These are phyloP conservation scores for Thymus mandschuricus DNA, from an alignment of 257 asterid species.

Conservation along the genomic window DNA sequence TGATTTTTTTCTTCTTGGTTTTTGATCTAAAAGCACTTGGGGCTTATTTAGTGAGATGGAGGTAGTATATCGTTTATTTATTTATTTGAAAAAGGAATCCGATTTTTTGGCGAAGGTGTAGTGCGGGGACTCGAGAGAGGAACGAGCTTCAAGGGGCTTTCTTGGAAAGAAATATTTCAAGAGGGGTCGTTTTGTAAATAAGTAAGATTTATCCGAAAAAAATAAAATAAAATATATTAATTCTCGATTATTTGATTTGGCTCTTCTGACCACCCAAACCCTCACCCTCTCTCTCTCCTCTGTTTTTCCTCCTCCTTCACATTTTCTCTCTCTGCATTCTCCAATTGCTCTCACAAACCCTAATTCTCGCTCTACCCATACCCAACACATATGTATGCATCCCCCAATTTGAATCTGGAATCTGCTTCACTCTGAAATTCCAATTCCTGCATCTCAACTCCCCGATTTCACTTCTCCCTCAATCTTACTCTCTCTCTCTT, in stretches of 20 bases:
- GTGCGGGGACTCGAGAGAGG: neutral
- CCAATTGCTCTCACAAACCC: slow-evolving; percentile 55
- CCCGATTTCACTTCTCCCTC: slow-evolving; percentile 28
- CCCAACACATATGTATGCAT: slow-evolving; percentile 16
- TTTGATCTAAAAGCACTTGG: no score
- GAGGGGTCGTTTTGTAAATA: slow-evolving; percentile 34
- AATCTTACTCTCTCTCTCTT: slow-evolving; percentile 32
- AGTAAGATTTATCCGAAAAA: slow-evolving; percentile 17
- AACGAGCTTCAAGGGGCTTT: slow-evolving; percentile 31
- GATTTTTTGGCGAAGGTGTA: neutral
- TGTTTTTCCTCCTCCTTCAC: slow-evolving; percentile 35
- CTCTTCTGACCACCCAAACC: slow-evolving; percentile 77
- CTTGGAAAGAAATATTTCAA: neutral
- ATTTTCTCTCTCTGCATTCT: slow-evolving; percentile 36
- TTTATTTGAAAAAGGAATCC: no score
- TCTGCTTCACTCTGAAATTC: slow-evolving; percentile 33
- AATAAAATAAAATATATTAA: slow-evolving; percentile 5
- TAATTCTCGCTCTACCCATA: slow-evolving; percentile 37
- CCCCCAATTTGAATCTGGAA: slow-evolving; percentile 25
- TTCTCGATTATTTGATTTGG: slow-evolving; percentile 50
- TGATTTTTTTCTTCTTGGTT: no score
- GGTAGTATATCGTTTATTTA: no score
- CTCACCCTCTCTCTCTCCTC: slow-evolving; percentile 49
- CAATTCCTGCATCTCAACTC: slow-evolving; percentile 26
- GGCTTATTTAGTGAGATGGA: no score